Base-by-base conservation (phyloP, 2,329 filamentous ascomycete species). In the Colletotrichum ledebouriae region DNA sequence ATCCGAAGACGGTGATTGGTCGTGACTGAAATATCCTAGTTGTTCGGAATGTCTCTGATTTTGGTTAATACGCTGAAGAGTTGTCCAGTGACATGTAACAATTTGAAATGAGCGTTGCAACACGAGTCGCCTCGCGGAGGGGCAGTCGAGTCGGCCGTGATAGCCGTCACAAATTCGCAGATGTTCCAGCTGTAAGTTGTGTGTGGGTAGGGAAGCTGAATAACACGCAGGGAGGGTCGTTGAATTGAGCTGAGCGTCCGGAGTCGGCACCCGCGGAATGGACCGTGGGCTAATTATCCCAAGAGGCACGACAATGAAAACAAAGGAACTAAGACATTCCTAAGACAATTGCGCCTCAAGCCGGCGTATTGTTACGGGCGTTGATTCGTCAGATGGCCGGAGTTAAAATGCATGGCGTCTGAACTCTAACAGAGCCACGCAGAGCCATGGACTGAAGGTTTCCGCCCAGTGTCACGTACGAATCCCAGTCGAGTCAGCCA, bases 371-470 rank as follows among this genome's bases (percentile, higher is more conserved):
- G 6, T 3, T 17, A 17, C 7, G 3, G 39, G n/a, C 15, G 10
- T 6, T 56, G 63, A 62, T 50, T 62, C 41, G 58, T n/a, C 22
- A 20, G 29, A 11, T 22, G 2, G 22, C 13, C 6, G 13, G 10
- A 49, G 49, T 22, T 5, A 22, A 56, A 34, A 34, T 20, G 33
- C 42, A 47, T 41, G 57, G 39, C 56, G 53, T 39, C 37, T 39
- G 47, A 56, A 62, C 49, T 55, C 46, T 61, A 66, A 49, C 58
- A 62, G 22, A 60, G 56, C 49, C 37, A 56, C 25, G 13, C 33
- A 29, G 52, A 59, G n/a, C 47, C 55, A 44, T 44, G 39, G 33
- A 22, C 7, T 20, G 39, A 2, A 65, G 47, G 47, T 25, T 55
- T 61, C 10, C 17, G 39, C 9, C 46, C 25, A 53, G 47, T 60